Base-by-base conservation (phyloP, 192 early-diverging fungal species). In the Dissophora globulifera region DNA sequence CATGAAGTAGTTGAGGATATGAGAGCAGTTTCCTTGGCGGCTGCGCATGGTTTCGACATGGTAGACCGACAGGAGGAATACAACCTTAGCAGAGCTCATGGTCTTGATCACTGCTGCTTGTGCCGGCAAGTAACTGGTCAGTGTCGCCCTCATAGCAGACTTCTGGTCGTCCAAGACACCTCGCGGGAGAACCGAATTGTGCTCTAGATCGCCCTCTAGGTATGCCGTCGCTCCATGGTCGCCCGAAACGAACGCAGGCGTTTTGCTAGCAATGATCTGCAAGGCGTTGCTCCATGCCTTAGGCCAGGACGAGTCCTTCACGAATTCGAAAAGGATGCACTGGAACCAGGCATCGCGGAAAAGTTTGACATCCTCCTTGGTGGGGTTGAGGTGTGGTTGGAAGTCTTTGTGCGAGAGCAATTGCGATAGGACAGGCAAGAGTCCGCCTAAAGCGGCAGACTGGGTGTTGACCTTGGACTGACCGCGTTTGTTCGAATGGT, bases 261-360 rank as follows among this genome's bases (percentile, higher is more conserved):
- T 92, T 43, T 92, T 93, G 50, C 82, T 81, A 6, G 97, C 95
- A 71, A 99, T 89, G 4, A 81, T 35, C 0, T 83, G 47, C 64
- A 95, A 81, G 1, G 89, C 82, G 4, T 67, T 62, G 50, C 83
- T 78, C 90, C 93, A 96, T 17, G 91, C 92, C n/a, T 79, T 81
- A n/a, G 89, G 84, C 86, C 93, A 96, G n/a, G 82, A 70, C 1
- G 89, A 84, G 27, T 93, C 87, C 6, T 88, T 84, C n/a, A 91
- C 81, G 48, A 93, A 89, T 0, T 95, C 90, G 68, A 87, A 89
- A 3, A 92, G 69, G 2, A 94, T 90, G 50, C 92, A 84, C 58
- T 93, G 91, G 66, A 97, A 89, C 97, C 97, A 99, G 35, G 93
- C 86, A 67, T 94, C 93, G 51, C 96, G 86, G 82, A 96, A 95